phyloP scores from a whole-genome alignment of 2,329 filamentous ascomycete genomes.

The Ophiocordyceps australis region DNA sequence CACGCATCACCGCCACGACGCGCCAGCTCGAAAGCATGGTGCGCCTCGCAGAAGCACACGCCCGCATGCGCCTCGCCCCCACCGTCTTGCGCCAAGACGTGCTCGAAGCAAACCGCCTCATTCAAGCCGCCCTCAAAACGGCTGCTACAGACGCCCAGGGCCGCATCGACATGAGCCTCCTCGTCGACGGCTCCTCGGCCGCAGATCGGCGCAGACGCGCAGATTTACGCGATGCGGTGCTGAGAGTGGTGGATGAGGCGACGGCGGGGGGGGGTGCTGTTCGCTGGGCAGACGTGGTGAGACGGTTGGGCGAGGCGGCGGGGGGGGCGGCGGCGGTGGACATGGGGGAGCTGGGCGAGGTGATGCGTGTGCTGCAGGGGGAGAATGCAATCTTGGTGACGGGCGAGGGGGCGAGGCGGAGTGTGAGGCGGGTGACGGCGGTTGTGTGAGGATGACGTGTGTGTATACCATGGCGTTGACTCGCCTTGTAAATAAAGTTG shows the following conservation, averaged over 20 bases:
- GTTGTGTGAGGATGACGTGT: constrained; percentile 11
- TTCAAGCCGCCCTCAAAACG: constrained; percentile 87
- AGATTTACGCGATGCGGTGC: constrained; percentile 66
- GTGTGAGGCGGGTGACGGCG: constrained; percentile 55
- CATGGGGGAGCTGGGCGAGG: constrained; percentile 64
- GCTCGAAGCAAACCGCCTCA: constrained; percentile 75
- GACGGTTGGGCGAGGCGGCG: constrained; percentile 51
- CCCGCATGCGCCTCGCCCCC: constrained; percentile 79
- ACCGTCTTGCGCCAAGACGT: constrained; percentile 72
- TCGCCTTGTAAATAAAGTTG: not conserved
- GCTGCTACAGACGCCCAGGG: constrained; percentile 89
- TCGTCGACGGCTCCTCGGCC: constrained; percentile 86
- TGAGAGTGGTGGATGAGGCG: constrained; percentile 66
- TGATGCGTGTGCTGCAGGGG: constrained; percentile 60
- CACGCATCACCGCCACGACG: constrained; percentile 93
- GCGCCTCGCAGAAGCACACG: constrained; percentile 85
- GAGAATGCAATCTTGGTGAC: constrained; percentile 67
- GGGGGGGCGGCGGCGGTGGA: constrained; percentile 55
- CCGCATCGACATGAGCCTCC: constrained; percentile 87
- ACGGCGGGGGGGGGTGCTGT: constrained; percentile 48
- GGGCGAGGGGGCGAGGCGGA: constrained; percentile 73
- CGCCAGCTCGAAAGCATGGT: constrained; percentile 98
- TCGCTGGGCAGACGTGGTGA: constrained; percentile 61
- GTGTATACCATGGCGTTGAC: constrained; percentile 1
- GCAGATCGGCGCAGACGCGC: constrained; percentile 69